Evolutionary conservation across 2,329 filamentous ascomycete genomes (phyloP), one percentile per base, ranked within the genome.

Genomic region (Botrytis medusae): DNA sequence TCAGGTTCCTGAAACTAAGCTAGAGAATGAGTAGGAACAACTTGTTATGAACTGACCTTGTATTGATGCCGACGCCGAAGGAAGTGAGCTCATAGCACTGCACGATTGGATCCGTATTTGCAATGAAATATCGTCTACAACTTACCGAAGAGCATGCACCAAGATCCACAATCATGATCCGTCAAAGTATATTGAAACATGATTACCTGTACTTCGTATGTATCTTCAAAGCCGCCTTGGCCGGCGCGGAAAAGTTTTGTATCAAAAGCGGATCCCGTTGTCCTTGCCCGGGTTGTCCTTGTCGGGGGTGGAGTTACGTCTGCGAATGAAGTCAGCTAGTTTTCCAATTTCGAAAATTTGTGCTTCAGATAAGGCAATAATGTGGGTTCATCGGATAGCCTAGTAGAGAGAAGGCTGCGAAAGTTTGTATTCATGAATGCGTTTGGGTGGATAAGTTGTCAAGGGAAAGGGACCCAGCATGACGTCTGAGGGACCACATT

Each of bases 261-360:
- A 77, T 78, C 75, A 77, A 78, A 77, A 79, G 77, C 76, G 77
- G 77, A 78, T 71, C 75, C 71, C 25, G 42, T 40, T 25, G 40
- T 6, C n/a, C 51, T 32, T 57, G n/a, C n/a, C 48, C 48, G n/a
- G 48, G 40, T 20, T 25, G 48, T 29, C 51, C 51, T 57, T 57
- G 22, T 48, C 22, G 25, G 63, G 62, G 59, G 59, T 64, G 42
- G 57, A 44, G 64, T 54, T 18, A 54, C 59, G 44, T 64, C 69
- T 64, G 48, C 59, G 60, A 62, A 71, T 63, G 46, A 32, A 51
- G 34, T 25, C 32, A 7, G 22, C n/a, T 46, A 46, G 68, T 29
- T 51, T 71, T 71, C 44, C 69, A 64, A 40, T 64, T 64, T 65
- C 14, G 59, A 48, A 64, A 64, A 40, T 42, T 40, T 29, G 10